Evolutionary conservation across 345 rosid genomes (phyloP).

Genomic region (Rhodamnia argentea): DNA sequence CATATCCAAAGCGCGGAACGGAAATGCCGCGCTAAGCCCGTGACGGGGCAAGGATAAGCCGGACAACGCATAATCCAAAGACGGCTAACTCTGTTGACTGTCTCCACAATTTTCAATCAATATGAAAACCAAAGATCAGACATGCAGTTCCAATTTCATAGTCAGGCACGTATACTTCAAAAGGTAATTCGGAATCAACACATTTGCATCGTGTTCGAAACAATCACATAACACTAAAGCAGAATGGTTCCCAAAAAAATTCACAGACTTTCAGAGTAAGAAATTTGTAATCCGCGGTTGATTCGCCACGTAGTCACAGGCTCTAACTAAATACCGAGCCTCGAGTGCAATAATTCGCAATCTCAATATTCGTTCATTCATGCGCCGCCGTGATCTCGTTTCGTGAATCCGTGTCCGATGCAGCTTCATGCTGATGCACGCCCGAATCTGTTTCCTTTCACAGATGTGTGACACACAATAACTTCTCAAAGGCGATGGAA

Average conservation of each 20-base stretch:
- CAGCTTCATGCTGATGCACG: no score
- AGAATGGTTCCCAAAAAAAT: fast-evolving
- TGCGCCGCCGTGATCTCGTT: background rate
- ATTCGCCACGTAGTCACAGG: no score
- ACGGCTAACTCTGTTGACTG: background rate
- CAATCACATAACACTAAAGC: background rate
- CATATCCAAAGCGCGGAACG: background rate
- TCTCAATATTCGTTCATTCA: background rate
- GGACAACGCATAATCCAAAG: background rate
- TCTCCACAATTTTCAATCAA: background rate
- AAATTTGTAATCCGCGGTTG: no score
- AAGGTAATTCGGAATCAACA: background rate
- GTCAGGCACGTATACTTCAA: background rate
- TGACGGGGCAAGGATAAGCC: background rate
- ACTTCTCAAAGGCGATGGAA: background rate
- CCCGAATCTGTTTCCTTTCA: no score
- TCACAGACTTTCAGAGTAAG: background rate
- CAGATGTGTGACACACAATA: no score
- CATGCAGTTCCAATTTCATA: background rate
- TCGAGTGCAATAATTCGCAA: background rate
- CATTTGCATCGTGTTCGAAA: background rate
- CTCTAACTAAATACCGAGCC: no score
- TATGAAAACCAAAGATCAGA: background rate
- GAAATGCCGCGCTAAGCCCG: background rate
- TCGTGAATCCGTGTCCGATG: background rate